Base-by-base conservation (phyloP, 1,139 yeast species). In the Scheffersomyces segobiensis region DNA sequence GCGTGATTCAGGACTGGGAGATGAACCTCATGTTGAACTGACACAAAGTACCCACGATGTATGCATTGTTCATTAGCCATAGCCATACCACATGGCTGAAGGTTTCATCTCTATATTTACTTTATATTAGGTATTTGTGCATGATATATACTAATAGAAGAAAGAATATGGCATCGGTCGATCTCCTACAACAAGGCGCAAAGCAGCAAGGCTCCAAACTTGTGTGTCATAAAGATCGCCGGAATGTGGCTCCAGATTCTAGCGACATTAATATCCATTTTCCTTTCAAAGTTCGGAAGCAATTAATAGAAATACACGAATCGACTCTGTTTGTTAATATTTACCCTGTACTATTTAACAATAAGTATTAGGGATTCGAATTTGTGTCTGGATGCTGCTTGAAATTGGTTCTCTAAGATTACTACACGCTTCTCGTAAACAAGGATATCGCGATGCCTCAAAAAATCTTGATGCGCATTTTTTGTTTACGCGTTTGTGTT, bases 1-100 rank as follows among this genome's bases (percentile, higher is more conserved):
- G 90, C 57, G 93, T 91, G 39, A 84, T 89, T 54, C 82, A 82
- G 54, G 97, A 91, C 63, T 90, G 96, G 96, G 93, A 88, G 67
- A 89, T 91, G 84, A 89, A 89, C 66, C 81, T 91, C 60, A 89
- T 91, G 95, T 75, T 91, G 63, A 83, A 85, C 57, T 87, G 65
- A 57, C 39, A 14, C 46, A 18, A 26, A 22, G 19, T 8, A 18
- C 39, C 32, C 3, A 32, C 22, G 17, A 49, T 19, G 21, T 51
- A 21, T 26, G 39, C 39, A 21, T 21, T 51, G 14, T 22, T 51
- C 14, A 32, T 12, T 12, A 3, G 17, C 42, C 14, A 32, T 32
- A 8, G 17, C 42, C 42, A 10, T 14, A 2, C 2, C 17, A 32
- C 42, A 32, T 32, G 42, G 42, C 42, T 32, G 17, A 32, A 10